phyloP scores from a whole-genome alignment of 257 asterid genomes.

The Eustoma russellianum region DNA sequence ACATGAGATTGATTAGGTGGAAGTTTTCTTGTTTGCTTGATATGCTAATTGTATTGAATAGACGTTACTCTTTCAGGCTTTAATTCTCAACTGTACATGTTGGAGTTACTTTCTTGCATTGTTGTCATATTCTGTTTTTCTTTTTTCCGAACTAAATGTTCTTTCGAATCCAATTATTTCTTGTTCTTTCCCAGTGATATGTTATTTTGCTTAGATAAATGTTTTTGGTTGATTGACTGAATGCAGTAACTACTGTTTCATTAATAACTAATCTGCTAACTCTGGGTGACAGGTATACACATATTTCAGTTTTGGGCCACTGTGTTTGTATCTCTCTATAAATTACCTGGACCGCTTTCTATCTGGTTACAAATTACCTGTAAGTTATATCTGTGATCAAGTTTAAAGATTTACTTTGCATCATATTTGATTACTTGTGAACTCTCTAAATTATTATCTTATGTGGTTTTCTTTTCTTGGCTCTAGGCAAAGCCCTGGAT shows the following conservation, averaged over 20 bases:
- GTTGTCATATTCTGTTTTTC: constrained; percentile 10
- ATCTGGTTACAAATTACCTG: constrained; percentile 34
- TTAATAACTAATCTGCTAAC: background rate
- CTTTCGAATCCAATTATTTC: background rate
- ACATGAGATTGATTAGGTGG: constrained; percentile 19
- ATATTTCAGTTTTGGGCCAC: constrained; percentile 31
- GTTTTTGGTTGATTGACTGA: background rate
- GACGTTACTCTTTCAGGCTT: constrained; percentile 7
- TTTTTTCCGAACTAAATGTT: constrained; percentile 4
- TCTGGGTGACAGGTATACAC: constrained; percentile 24
- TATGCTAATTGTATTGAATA: constrained; percentile 4
- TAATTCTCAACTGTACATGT: constrained; percentile 20
- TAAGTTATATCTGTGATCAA: constrained; percentile 14
- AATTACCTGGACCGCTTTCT: constrained; percentile 40
- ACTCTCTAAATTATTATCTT: background rate
- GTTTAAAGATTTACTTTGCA: background rate
- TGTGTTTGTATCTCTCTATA: constrained; percentile 28
- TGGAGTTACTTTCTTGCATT: constrained; percentile 13
- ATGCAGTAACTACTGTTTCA: background rate
- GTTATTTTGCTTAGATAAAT: background rate
- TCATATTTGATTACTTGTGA: background rate
- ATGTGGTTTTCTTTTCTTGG: constrained; percentile 9
- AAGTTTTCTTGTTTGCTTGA: constrained; percentile 13
- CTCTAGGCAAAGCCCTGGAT: constrained; percentile 29
- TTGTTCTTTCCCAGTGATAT: background rate